Evolutionary conservation across 768 basidiomycete species (phyloP).

Genomic region (Collybia mongolica): DNA sequence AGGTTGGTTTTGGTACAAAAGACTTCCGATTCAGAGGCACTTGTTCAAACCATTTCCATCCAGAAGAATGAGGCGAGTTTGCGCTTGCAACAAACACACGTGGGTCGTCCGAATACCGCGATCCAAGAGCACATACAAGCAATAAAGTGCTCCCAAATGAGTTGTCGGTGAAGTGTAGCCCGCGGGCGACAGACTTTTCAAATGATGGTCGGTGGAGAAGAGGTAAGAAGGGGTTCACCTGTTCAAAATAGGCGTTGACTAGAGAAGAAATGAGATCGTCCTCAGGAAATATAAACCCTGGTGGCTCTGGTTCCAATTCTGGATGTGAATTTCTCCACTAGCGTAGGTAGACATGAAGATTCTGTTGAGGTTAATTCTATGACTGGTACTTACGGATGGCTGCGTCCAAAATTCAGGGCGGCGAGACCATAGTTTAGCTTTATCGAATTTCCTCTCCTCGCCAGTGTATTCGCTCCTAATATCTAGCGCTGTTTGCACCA

Average conservation of each 20-base stretch:
- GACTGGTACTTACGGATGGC: constrained; percentile 30
- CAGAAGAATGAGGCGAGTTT: constrained; percentile 44
- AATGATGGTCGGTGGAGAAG: constrained; percentile 77
- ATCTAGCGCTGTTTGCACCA: constrained; percentile 55
- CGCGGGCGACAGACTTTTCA: constrained; percentile 43
- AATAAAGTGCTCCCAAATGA: constrained; percentile 53
- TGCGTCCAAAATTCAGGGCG: constrained; percentile 49
- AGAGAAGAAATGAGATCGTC: constrained; percentile 52
- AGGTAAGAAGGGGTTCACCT: constrained; percentile 55
- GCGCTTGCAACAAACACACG: constrained; percentile 50
- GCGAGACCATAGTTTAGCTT: constrained; percentile 23
- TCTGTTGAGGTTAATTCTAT: constrained; percentile 13
- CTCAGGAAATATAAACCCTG: constrained; percentile 46
- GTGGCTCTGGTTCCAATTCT: constrained; percentile 11
- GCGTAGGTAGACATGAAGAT: too few species aligned
- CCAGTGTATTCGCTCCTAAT: constrained; percentile 55
- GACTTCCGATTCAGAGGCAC: constrained; percentile 62
- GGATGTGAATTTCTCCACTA: too few species aligned
- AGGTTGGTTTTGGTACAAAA: constrained; percentile 53
- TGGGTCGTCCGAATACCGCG: constrained; percentile 59
- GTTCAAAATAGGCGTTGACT: constrained; percentile 64
- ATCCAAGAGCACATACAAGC: constrained; percentile 66
- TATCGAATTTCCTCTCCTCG: constrained; percentile 19
- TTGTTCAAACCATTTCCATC: constrained; percentile 68
- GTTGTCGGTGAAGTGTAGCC: constrained; percentile 48